Evolutionary conservation across 257 asterid genomes (phyloP), one percentile per base, ranked within the genome.

Genomic region (Anisodus acutangulus): DNA sequence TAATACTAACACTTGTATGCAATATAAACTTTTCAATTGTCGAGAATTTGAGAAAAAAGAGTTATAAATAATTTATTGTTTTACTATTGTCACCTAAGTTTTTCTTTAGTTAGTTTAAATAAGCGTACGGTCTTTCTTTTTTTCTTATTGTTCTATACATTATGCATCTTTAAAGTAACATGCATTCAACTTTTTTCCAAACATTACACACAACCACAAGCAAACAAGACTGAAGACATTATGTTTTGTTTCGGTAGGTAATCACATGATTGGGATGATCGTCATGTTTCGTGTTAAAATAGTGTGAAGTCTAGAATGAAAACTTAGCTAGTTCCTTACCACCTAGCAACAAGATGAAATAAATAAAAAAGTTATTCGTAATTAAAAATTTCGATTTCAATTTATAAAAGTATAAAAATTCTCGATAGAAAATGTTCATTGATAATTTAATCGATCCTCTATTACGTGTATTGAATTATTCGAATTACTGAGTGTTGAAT

Each of bases 211-310:
- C 9, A 71, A 72, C 16, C 79, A n/a, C 9, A 71, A 72, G 39
- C 6, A 72, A 45, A 45, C 43, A 74, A 10, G 7, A 31, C 45
- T 41, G 5, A 41, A 5, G 15, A 74, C 22, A 74, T 22, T 47
- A 51, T 11, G 2, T 51, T 51, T 51, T 51, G 43, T 76, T 49
- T 76, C 8, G 19, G 63, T 26, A 76, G 81, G 81, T 76, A 49
- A 51, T 76, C 81, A 76, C 81, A 76, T 76, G 81, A 11, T 76
- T 51, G 7, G 10, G 81, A 51, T 76, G 64, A 76, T 76, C 12
- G 1, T 76, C 80, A 12, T 51, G 8, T 51, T 22, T 13, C 63
- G 26, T 26, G 47, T 45, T 43, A 47, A 71, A 71, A 71, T 45
- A 71, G 58, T 45, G 80, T 71, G 58, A 45, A 69, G 26, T 68